phyloP scores from a whole-genome alignment of 2,329 filamentous ascomycete genomes.

The Triangularia setosa region DNA sequence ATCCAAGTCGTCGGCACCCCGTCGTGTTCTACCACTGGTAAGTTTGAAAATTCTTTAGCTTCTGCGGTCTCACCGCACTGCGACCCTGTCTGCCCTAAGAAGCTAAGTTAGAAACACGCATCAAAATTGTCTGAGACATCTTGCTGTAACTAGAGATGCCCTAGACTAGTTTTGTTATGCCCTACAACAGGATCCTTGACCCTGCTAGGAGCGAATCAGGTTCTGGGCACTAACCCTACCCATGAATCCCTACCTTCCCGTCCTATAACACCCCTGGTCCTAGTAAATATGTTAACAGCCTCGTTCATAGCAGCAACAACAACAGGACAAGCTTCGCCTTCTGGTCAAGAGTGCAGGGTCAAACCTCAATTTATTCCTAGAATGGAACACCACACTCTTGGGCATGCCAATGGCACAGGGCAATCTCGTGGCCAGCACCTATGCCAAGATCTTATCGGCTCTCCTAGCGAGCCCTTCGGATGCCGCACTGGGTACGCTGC shows the following conservation, averaged over 20 bases:
- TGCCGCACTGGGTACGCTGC: slow-evolving; percentile 9
- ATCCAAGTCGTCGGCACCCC: slow-evolving; percentile 1
- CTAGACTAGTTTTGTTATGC: not conserved
- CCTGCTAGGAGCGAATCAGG: not conserved
- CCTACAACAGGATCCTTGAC: not conserved
- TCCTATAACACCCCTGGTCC: not conserved
- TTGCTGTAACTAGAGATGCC: not conserved
- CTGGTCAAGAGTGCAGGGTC: slow-evolving; percentile 12
- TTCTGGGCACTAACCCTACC: slow-evolving; percentile 2
- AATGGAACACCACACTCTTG: slow-evolving; percentile 17
- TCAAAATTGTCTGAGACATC: not conserved
- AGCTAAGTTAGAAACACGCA: not conserved
- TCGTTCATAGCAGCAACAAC: not conserved
- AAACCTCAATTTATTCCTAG: slow-evolving; percentile 17
- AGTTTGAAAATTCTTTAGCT: not conserved
- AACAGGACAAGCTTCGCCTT: slow-evolving; percentile 18
- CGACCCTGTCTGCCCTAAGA: not conserved
- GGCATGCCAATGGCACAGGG: slow-evolving; percentile 19
- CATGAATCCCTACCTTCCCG: not conserved
- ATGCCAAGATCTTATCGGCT: slow-evolving; percentile 18
- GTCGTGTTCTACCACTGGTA: slow-evolving; percentile 13
- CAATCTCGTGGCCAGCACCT: slow-evolving; percentile 20
- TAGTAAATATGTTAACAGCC: not conserved
- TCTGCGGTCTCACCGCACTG: not conserved
- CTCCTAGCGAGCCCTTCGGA: slow-evolving; percentile 13